Evolutionary conservation across 176 grass and related monocot genomes (phyloP).

Genomic region (Aegilops longissima): DNA sequence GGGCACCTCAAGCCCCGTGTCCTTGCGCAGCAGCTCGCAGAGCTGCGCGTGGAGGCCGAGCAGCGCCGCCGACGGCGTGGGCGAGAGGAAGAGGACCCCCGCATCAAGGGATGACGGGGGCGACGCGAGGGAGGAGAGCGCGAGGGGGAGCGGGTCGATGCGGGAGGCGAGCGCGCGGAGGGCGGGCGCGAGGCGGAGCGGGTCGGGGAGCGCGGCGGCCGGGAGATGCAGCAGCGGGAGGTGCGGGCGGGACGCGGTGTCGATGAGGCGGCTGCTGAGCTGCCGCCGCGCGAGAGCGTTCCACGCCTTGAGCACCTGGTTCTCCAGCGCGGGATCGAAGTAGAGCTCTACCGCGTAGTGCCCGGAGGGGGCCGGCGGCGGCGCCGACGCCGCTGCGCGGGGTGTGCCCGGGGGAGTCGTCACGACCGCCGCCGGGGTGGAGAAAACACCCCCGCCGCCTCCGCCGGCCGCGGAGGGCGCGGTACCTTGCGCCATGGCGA

Average conservation of each 20-base stretch:
- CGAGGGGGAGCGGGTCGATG: constrained; percentile 72
- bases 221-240: constrained; percentile 72
- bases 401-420: constrained; percentile 53
- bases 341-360: constrained; percentile 89
- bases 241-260: constrained; percentile 74
- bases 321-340: constrained; percentile 97
- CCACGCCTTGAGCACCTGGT: constrained; percentile 99
- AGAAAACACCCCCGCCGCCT: constrained; percentile 11
- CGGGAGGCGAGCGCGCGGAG: constrained; percentile 82
- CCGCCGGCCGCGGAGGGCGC: constrained; percentile 34
- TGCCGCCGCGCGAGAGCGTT: constrained; percentile 94
- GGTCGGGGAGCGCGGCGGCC: constrained; percentile 58
- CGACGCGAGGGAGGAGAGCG: constrained; percentile 61
- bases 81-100: constrained; percentile 79
- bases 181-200: constrained; percentile 64
- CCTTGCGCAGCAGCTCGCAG: constrained; percentile 82
- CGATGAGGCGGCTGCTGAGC: constrained; percentile 82
- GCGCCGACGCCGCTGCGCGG: constrained; percentile 1
- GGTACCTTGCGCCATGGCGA: constrained; percentile 43
- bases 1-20: constrained; percentile 67
- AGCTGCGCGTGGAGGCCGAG: constrained; percentile 90
- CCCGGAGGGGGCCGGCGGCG: neutral
- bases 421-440: constrained; percentile 11
- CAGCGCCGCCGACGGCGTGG: constrained; percentile 75
- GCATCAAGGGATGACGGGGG: constrained; percentile 38